Percentiles rank a stretch among this genome's conserved stretches.
These are phyloP conservation scores for Cairneyella variabilis DNA, from an alignment of 495 filamentous ascomycete genomes.

Conservation along the genomic window DNA sequence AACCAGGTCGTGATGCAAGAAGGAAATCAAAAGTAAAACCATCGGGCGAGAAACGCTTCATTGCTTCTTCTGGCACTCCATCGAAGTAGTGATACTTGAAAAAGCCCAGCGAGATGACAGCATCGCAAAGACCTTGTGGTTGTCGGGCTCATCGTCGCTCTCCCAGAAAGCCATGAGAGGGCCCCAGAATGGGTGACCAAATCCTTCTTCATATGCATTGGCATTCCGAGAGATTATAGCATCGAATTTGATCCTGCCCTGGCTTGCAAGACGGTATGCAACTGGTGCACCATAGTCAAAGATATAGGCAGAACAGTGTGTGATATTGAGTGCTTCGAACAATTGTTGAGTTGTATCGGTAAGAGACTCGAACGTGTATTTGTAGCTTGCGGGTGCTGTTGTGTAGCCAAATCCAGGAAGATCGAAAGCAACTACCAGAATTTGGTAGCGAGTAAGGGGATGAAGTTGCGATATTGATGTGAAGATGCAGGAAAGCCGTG, in stretches of 20 bases:
- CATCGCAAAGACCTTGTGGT: no score
- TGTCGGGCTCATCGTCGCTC: constrained; percentile 29
- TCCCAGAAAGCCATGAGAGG: constrained; percentile 46
- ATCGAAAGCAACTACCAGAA: constrained; percentile 54
- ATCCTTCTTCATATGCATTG: constrained; percentile 59
- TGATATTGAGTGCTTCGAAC: constrained; percentile 38
- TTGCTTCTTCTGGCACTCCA: no score
- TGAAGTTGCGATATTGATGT: constrained; percentile 55
- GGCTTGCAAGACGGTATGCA: constrained; percentile 48
- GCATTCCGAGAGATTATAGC: constrained; percentile 59
- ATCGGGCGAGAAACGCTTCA: constrained; percentile 47
- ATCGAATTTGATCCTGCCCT: constrained; percentile 40
- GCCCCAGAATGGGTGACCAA: constrained; percentile 51
- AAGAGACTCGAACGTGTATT: constrained; percentile 43
- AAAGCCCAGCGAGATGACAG: no score
- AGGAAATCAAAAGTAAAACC: constrained; percentile 46
- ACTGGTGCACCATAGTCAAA: constrained; percentile 63
- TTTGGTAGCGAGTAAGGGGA: constrained; percentile 49
- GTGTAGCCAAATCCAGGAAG: constrained; percentile 61
- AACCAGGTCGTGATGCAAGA: constrained; percentile 44
- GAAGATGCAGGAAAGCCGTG: constrained; percentile 63
- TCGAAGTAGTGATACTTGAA: no score
- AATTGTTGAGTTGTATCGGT: constrained; percentile 36
- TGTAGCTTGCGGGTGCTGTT: constrained; percentile 40
- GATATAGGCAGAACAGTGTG: constrained; percentile 52